Percentiles rank a stretch among this genome's conserved stretches.
Evolutionary conservation across 805 yeast species (phyloP).

Genomic region (Wickerhamomyces hampshirensis): DNA sequence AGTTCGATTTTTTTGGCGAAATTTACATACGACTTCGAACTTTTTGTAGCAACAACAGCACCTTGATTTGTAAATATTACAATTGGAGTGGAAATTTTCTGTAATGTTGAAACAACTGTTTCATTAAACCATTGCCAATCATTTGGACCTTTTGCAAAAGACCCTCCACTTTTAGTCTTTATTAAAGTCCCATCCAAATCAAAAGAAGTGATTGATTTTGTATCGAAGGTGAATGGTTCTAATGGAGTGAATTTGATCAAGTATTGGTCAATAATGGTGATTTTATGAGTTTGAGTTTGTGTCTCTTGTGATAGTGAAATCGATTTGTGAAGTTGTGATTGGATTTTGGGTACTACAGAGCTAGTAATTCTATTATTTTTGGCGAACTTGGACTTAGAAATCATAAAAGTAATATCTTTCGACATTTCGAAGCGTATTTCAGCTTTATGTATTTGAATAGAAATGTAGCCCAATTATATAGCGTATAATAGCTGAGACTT

Average conservation of each 20-base stretch:
- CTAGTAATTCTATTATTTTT: not conserved
- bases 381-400: constrained; percentile 8
- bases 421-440: constrained; percentile 5
- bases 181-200: constrained; percentile 84
- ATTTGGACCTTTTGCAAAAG: constrained; percentile 48
- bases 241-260: constrained; percentile 39
- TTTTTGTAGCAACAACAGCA: constrained; percentile 42
- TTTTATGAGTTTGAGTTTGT: constrained; percentile 28
- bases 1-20: constrained; percentile 39
- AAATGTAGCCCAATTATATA: too few relatives aligned
- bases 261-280: constrained; percentile 34
- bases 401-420: constrained; percentile 12
- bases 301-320: not conserved
- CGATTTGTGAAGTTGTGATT: not conserved
- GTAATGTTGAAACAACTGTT: constrained; percentile 15
- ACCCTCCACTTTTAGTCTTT: constrained; percentile 54
- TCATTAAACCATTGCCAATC: constrained; percentile 75
- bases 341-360: constrained; percentile 2
- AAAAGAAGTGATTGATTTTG: constrained; percentile 53
- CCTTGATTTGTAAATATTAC: constrained; percentile 90
- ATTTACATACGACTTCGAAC: constrained; percentile 30
- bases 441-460: too few relatives aligned
- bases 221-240: constrained; percentile 1
- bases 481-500: too few relatives aligned
- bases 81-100: constrained; percentile 25